A percentile compares a stretch with the other conserved stretches of the same genome.
phyloP scores from a whole-genome alignment of 768 basidiomycete species.

The Boletus rex-veris region DNA sequence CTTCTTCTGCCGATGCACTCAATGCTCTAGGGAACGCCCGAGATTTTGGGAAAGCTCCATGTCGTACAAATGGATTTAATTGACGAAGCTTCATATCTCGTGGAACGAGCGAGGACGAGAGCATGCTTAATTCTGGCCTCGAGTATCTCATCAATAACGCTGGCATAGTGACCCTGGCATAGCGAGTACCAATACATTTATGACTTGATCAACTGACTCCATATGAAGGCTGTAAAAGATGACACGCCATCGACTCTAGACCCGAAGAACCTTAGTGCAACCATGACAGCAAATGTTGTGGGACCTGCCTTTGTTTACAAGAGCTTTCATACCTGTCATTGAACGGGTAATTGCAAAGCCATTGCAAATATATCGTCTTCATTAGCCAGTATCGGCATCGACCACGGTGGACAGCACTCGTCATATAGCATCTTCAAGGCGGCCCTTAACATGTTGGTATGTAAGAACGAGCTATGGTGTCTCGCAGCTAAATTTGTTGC shows the following conservation, averaged over 20 bases:
- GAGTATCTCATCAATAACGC: slow-evolving; percentile 42
- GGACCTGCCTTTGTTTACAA: slow-evolving; percentile 36
- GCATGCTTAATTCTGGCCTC: slow-evolving; percentile 22
- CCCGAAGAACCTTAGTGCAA: slow-evolving; percentile 18
- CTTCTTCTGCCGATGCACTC: not conserved
- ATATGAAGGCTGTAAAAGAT: slow-evolving; percentile 14
- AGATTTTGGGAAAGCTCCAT: slow-evolving; percentile 18
- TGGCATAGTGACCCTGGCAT: slow-evolving; percentile 35
- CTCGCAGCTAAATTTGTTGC: too few relatives aligned
- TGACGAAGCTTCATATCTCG: slow-evolving; percentile 25
- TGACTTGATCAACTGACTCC: not conserved
- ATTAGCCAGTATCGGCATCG: slow-evolving; percentile 33
- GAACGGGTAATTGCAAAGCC: slow-evolving; percentile 19
- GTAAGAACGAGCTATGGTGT: too few relatives aligned
- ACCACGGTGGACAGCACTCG: slow-evolving; percentile 24
- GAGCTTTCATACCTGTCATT: slow-evolving; percentile 34
- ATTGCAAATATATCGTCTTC: slow-evolving; percentile 32
- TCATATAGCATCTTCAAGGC: slow-evolving; percentile 37
- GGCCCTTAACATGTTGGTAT: slow-evolving; percentile 40
- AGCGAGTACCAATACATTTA: slow-evolving; percentile 19
- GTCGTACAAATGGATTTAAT: slow-evolving; percentile 33
- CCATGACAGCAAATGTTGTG: slow-evolving; percentile 31
- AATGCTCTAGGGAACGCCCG: not conserved
- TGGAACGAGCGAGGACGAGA: slow-evolving; percentile 18
- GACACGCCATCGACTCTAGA: slow-evolving; percentile 27